Evolutionary conservation across 2,329 filamentous ascomycete genomes (phyloP).

Genomic region (Alternaria ventricosa): DNA sequence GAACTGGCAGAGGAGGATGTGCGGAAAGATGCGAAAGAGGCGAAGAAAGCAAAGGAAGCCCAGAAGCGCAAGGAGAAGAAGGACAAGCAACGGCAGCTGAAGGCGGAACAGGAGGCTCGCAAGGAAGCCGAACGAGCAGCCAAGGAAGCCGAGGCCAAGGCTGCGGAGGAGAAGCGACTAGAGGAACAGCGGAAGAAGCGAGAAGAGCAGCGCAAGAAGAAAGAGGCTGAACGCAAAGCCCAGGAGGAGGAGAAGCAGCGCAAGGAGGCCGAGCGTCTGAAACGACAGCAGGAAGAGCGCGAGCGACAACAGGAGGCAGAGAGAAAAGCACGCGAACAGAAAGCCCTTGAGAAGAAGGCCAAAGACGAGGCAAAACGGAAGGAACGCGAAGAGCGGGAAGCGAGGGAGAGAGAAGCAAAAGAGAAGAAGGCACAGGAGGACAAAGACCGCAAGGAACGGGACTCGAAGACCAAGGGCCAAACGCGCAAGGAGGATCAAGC

Average conservation of each 20-base stretch:
- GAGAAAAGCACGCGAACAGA: slow-evolving; percentile 79
- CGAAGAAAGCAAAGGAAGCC: slow-evolving; percentile 91
- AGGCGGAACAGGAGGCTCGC: slow-evolving; percentile 88
- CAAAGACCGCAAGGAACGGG: slow-evolving; percentile 66
- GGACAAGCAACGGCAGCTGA: slow-evolving; percentile 82
- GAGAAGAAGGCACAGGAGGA: slow-evolving; percentile 69
- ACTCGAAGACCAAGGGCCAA: slow-evolving; percentile 57
- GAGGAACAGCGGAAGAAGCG: slow-evolving; percentile 82
- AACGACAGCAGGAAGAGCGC: slow-evolving; percentile 80
- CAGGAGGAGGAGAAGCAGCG: slow-evolving; percentile 86
- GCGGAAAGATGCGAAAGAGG: slow-evolving; percentile 78
- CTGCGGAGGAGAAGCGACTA: slow-evolving; percentile 76
- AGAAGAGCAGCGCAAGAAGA: slow-evolving; percentile 91
- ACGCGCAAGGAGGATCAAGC: slow-evolving; percentile 52
- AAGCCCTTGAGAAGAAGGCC: slow-evolving; percentile 81
- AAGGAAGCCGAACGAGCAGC: slow-evolving; percentile 89
- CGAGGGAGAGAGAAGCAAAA: slow-evolving; percentile 75
- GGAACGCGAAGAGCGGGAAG: slow-evolving; percentile 67
- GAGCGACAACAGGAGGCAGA: slow-evolving; percentile 86
- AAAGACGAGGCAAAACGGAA: slow-evolving; percentile 76
- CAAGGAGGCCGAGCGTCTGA: slow-evolving; percentile 85
- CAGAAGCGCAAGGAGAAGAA: slow-evolving; percentile 96
- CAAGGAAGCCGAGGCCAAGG: slow-evolving; percentile 78
- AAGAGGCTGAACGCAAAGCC: slow-evolving; percentile 86
- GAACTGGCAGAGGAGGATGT: slow-evolving; percentile 87